Conservation (phyloP, 2,329 filamentous ascomycete species). For the Sporothrix inflata region DNA sequence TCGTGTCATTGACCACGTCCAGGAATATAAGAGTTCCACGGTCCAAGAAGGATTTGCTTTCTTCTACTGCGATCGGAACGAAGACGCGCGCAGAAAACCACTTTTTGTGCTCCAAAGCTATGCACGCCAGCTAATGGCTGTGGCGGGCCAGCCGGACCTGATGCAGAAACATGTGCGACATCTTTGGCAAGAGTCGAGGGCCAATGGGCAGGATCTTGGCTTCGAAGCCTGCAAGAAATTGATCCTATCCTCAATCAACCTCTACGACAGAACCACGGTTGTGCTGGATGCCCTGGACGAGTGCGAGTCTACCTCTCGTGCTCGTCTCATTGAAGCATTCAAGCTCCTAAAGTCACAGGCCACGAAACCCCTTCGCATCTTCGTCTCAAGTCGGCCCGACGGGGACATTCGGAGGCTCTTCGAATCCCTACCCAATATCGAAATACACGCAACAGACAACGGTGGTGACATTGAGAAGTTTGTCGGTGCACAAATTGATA, state of each 20-base stretch:
- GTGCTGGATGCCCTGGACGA: conserved; percentile 46
- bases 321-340: conserved; percentile 38
- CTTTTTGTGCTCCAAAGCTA: conserved; percentile 40
- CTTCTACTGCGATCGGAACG: conserved; percentile 44
- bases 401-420: conserved; percentile 37
- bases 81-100: conserved; percentile 37
- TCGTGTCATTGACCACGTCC: conserved; percentile 31
- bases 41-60: conserved; percentile 39
- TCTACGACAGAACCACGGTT: conserved; percentile 40
- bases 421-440: conserved; percentile 33
- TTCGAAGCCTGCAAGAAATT: conserved; percentile 30
- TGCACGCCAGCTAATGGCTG: conserved; percentile 40
- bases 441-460: conserved; percentile 39
- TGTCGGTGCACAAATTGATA: conserved; percentile 35
- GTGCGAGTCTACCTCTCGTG: conserved; percentile 38
- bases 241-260: conserved; percentile 37
- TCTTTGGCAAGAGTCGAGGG: not conserved
- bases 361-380: conserved; percentile 40
- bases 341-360: conserved; percentile 36
- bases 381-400: conserved; percentile 42
- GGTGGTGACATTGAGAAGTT: conserved; percentile 39
- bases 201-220: not conserved
- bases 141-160: not conserved
- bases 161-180: conserved; percentile 28
- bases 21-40: too few species aligned